phyloP scores from a whole-genome alignment of 116 monocot species.

The Cymodocea nodosa region DNA sequence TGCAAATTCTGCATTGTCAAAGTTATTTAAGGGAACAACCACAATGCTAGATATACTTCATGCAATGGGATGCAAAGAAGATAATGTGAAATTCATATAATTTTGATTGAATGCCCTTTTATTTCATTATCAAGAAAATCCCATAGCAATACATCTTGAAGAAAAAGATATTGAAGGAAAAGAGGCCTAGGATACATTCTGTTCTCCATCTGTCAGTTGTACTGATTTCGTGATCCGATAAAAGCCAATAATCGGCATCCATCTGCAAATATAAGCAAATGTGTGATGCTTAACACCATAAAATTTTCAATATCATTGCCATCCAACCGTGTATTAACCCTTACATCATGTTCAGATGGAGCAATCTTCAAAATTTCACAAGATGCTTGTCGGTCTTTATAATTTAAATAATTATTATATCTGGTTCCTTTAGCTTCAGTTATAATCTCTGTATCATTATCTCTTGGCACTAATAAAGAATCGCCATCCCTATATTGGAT shows the following conservation, averaged over 20 bases:
- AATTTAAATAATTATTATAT: conserved; percentile 8
- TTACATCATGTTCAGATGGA: conserved; percentile 62
- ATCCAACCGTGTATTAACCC: not conserved
- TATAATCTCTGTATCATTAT: not conserved
- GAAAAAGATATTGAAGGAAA: not conserved
- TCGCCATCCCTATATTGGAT: not conserved
- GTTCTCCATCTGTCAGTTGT: conserved; percentile 56
- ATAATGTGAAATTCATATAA: not conserved
- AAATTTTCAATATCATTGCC: not conserved
- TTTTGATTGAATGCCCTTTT: not conserved
- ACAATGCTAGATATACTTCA: not conserved
- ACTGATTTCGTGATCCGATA: conserved; percentile 41
- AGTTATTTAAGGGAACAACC: not conserved
- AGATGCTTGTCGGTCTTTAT: conserved; percentile 14
- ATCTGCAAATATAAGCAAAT: conserved; percentile 28
- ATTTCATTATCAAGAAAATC: not conserved
- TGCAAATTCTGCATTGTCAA: not conserved
- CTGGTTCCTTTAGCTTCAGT: not conserved
- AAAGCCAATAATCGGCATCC: conserved; percentile 78
- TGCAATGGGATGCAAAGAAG: not conserved
- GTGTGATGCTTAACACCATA: not conserved
- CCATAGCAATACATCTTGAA: not conserved
- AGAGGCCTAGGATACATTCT: conserved; percentile 20
- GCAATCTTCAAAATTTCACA: conserved; percentile 49
- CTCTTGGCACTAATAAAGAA: not conserved